phyloP scores from a whole-genome alignment of 2,329 filamentous ascomycete genomes.

The Nothophoma quercina region DNA sequence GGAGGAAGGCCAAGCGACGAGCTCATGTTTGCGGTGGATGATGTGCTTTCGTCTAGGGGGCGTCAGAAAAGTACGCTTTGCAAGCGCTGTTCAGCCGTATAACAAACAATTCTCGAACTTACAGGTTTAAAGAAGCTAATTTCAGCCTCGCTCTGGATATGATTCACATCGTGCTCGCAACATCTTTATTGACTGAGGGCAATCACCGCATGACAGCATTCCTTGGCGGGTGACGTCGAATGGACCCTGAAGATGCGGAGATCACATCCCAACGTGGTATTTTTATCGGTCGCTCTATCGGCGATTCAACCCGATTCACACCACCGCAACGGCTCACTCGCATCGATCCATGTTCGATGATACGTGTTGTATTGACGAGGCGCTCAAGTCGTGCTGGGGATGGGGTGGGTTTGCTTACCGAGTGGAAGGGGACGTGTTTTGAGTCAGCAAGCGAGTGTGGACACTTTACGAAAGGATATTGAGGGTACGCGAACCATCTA shows the following conservation, averaged over 20 bases:
- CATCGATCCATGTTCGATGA: conserved; percentile 5
- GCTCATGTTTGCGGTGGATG: conserved; percentile 22
- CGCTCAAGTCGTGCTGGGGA: not conserved
- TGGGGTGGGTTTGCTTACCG: not conserved
- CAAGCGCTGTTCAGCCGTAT: too few species aligned
- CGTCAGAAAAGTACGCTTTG: not conserved
- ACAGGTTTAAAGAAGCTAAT: not conserved
- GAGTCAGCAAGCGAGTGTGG: not conserved
- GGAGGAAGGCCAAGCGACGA: conserved; percentile 30
- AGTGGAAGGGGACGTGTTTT: not conserved
- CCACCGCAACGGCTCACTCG: conserved; percentile 4
- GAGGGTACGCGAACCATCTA: not conserved
- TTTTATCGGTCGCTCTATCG: conserved; percentile 22
- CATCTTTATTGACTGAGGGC: conserved; percentile 19
- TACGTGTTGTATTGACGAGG: conserved; percentile 3
- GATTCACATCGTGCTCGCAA: conserved; percentile 6
- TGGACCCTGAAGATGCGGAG: conserved; percentile 13
- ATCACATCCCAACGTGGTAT: conserved; percentile 12
- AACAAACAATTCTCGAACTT: too few species aligned
- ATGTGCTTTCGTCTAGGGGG: not conserved
- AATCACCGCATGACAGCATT: conserved; percentile 31
- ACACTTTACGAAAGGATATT: not conserved
- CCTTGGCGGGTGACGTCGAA: conserved; percentile 39
- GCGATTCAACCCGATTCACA: conserved; percentile 22
- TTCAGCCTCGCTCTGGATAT: conserved; percentile 3